Evolutionary conservation across 2,329 filamentous ascomycete species (phyloP).

Genomic region (Macrophomina pseudophaseolina): DNA sequence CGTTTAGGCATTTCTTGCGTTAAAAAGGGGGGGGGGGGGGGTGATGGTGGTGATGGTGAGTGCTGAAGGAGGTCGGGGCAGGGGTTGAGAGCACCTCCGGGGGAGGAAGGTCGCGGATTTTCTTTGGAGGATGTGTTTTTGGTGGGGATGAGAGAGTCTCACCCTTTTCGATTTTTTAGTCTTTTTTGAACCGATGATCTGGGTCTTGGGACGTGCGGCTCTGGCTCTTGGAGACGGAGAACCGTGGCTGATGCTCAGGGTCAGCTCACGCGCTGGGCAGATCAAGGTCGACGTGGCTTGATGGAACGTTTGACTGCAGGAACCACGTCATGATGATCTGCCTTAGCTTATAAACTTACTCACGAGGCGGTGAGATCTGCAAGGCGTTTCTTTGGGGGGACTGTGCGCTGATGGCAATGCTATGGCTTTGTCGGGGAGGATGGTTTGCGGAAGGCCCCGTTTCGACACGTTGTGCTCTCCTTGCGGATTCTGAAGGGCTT

Average conservation of each 20-base stretch:
- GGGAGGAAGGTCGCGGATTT: neutral
- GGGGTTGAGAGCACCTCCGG: no score
- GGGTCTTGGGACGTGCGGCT: neutral
- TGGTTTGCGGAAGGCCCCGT: neutral
- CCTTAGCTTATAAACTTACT: neutral
- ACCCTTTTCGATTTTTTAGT: neutral
- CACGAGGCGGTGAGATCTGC: neutral
- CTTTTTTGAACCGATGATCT: neutral
- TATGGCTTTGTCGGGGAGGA: neutral
- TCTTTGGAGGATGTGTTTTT: neutral
- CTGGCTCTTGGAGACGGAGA: neutral
- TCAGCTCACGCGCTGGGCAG: conserved; percentile 2
- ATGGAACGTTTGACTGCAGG: conserved; percentile 2
- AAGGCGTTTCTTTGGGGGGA: neutral
- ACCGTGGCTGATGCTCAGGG: neutral
- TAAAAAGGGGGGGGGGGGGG: neutral
- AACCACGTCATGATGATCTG: conserved; percentile 13
- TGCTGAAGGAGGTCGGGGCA: no score
- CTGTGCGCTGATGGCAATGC: neutral
- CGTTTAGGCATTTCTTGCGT: neutral
- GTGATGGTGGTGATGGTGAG: neutral
- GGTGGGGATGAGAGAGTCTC: neutral
- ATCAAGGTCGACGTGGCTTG: conserved; percentile 5
- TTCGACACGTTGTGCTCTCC: neutral
- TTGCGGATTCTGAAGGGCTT: neutral